Base-by-base conservation (phyloP, 2,329 filamentous ascomycete genomes). In the Hypoxylon sp. region DNA sequence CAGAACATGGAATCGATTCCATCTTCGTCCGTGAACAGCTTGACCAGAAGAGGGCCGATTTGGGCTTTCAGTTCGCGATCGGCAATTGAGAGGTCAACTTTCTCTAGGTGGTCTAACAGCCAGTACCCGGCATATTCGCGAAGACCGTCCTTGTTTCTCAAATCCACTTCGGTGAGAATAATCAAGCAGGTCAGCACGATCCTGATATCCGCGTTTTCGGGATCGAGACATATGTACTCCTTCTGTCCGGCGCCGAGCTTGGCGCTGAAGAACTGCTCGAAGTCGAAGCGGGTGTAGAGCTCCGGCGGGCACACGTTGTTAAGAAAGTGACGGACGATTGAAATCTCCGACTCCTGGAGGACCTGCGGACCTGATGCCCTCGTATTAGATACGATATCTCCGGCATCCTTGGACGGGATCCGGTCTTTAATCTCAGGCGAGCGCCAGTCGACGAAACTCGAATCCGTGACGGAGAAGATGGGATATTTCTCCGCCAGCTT, bases 261-360 rank as follows among this genome's bases (percentile, higher is more conserved):
- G 8, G 55, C 45, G 2, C 70, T 54, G 43, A 75, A 72, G 42
- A 75, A 75, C 0, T 69, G 54, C 2, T 74, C 69, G 31, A 75
- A 74, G 1, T 69, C 71, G 23, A 75, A 73, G 4, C 70, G 68
- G 3, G 60, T 31, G 27, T 72, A 75, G 5, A 75, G 65, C 0
- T 72, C 69, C 1, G 55, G 49, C 0, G 73, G 73, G 21, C 73
- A 75, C 10, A 75, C 71, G 9, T 65, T 72, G 4, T 52, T 62
- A 2, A 75, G 65, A 31, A 73, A 74, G 42, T 74, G 71, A 5
- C 62, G 62, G 6, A 75, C 55, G 10, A 74, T 74, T 6, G 58
- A 56, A 41, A 75, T 67, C 48, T 75, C 72, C 0, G 68, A 65
- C 35, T 72, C 65, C 18, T 69, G 67, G 15, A 72, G 66, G 7